Evolutionary conservation across 306 rosid species (phyloP), one percentile per base, ranked within the genome.

Genomic region (Lupinus albus): DNA sequence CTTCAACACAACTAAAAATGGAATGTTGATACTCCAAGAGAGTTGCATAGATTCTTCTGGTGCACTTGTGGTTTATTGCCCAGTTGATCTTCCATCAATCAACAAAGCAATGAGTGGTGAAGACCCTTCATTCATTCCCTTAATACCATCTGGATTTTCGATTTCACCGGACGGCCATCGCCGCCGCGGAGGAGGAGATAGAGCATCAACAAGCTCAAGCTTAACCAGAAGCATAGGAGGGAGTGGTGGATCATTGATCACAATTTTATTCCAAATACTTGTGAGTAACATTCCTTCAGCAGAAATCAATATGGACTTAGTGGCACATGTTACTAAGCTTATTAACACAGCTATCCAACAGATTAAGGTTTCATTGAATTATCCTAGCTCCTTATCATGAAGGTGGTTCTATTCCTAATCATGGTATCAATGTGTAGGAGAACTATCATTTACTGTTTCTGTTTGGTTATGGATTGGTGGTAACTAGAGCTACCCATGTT

Each of bases 71-170:
- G 98, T 93, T 41, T 93, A 87, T 52, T 84, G 91, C 63, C 95
- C 97, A 0, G 91, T 93, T 16, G 98, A 93, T 47, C 25, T 89
- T 2, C 89, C 96, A 6, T 78, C 89, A 6, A 86, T 93, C 32
- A 86, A 93, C 88, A 72, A 84, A 2, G 96, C 95, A 36, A 86
- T 93, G 95, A 93, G 94, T 39, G 98, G 98, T 0, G 98, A 89
- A 20, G 25, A 20, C 25, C 25, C 25, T 20, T 20, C 25, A 20
- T 80, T 71, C 79, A 89, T 93, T 33, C 96, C 97, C 0, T 64
- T 93, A 11, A 83, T 88, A 0, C 96, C 98, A 0, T 89, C 97
- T 0, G 98, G 98, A 4, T 93, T 93, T 81, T 71, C 93, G 1
- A 20, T 20, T 20, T 20, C 25, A 20, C 25, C 25, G 1, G 25